Evolutionary conservation across 495 filamentous ascomycete genomes (phyloP).

Genomic region (Penicillium nucicola): DNA sequence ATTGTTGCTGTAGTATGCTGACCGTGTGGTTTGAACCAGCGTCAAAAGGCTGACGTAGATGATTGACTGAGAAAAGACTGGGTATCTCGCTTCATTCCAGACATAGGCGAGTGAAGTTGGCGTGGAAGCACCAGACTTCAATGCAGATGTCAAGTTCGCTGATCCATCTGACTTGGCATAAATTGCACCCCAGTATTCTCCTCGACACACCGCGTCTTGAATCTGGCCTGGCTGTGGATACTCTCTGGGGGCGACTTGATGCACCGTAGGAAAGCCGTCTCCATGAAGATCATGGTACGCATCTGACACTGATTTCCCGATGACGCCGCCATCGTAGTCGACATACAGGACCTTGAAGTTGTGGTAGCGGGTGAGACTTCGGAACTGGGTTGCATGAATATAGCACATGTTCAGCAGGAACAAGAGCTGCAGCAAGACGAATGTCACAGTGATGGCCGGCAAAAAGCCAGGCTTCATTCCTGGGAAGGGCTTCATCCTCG

Average conservation of each 20-base stretch:
- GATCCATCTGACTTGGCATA: constrained; percentile 31
- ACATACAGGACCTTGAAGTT: constrained; percentile 35
- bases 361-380: background rate
- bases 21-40: constrained; percentile 23
- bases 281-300: constrained; percentile 33
- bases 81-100: constrained; percentile 46
- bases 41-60: constrained; percentile 25
- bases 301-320: constrained; percentile 32
- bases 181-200: constrained; percentile 38
- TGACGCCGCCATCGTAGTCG: constrained; percentile 43
- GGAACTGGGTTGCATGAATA: constrained; percentile 1
- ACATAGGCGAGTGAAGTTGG: constrained; percentile 32
- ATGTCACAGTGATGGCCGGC: background rate
- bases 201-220: constrained; percentile 29
- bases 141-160: background rate
- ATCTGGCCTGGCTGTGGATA: constrained; percentile 21
- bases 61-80: constrained; percentile 26
- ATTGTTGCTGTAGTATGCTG: constrained; percentile 27
- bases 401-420: constrained; percentile 5
- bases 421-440: background rate
- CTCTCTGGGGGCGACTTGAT: constrained; percentile 11
- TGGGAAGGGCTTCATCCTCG: background rate
- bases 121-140: constrained; percentile 4
- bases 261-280: constrained; percentile 28
- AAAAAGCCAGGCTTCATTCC: background rate